Percentiles rank a stretch among this genome's conserved stretches.
These are phyloP conservation scores for Coemansia sp. DNA, from an alignment of 192 early-diverging fungal genomes.

Conservation along the genomic window DNA sequence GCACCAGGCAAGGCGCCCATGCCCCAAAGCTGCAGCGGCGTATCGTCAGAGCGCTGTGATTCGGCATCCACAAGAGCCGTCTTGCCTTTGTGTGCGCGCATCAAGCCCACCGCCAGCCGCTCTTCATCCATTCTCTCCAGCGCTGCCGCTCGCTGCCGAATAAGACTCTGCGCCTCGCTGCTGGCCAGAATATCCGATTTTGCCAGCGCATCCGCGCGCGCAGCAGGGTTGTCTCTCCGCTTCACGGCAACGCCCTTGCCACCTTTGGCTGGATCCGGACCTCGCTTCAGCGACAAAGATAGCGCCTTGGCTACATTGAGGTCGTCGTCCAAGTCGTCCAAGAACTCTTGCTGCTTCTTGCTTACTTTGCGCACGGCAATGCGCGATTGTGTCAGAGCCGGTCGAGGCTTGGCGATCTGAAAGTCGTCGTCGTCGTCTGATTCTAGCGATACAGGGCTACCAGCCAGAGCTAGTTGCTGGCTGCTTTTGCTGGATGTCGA, in stretches of 20 bases:
- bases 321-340: constrained; percentile 44
- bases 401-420: constrained; percentile 18
- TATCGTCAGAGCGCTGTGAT: neutral
- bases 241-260: neutral
- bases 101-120: neutral
- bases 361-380: constrained; percentile 12
- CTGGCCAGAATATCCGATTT: constrained; percentile 38
- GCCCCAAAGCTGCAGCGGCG: constrained; percentile 15
- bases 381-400: constrained; percentile 22
- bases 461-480: neutral
- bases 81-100: neutral
- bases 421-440: constrained; percentile 35
- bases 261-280: neutral
- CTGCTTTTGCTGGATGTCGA: neutral
- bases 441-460: constrained; percentile 5
- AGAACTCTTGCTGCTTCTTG: constrained; percentile 23
- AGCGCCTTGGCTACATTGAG: constrained; percentile 45
- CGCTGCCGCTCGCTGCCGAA: constrained; percentile 34
- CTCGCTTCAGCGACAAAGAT: constrained; percentile 35
- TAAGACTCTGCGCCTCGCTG: constrained; percentile 37
- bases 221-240: constrained; percentile 8
- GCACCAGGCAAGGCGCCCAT: constrained; percentile 14
- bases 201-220: constrained; percentile 1
- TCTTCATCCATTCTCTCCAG: constrained; percentile 35
- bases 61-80: too few species aligned